Evolutionary conservation across 192 early-diverging fungal genomes (phyloP).

Genomic region (Mortierella antarctica): DNA sequence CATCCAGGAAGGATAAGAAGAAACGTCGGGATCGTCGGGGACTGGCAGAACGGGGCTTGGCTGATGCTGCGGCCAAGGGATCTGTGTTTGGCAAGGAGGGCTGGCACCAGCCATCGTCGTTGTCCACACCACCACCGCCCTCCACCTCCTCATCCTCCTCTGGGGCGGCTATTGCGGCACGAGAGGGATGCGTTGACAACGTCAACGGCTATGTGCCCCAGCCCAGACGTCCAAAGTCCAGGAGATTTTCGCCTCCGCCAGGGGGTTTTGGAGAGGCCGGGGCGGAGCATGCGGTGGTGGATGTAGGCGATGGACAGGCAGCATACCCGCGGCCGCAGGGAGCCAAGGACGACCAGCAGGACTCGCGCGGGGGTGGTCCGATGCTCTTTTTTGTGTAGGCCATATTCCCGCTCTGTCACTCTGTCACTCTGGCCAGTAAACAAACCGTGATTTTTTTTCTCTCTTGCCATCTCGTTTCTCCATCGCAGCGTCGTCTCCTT

Average conservation of each 20-base stretch:
- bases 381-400: not conserved
- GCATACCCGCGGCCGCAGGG: too few species aligned
- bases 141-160: not conserved
- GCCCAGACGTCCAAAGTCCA: not conserved
- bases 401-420: not conserved
- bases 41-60: not conserved
- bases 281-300: not conserved
- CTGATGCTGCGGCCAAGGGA: not conserved
- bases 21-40: not conserved
- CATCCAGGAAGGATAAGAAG: not conserved
- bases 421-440: not conserved
- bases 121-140: not conserved
- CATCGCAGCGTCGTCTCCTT: not conserved
- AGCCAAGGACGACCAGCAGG: too few species aligned
- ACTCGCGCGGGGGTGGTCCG: too few species aligned
- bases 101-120: not conserved
- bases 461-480: not conserved
- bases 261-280: not conserved
- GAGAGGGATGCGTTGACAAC: conserved; percentile 29
- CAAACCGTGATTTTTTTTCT: not conserved
- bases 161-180: not conserved
- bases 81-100: conserved; percentile 9
- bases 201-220: conserved; percentile 28
- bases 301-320: too few species aligned
- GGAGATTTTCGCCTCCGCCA: not conserved